These are phyloP conservation scores for Takakia lepidozioides DNA, from an alignment of 225 moss, liverwort and hornwort genomes.

Conservation along the genomic window DNA sequence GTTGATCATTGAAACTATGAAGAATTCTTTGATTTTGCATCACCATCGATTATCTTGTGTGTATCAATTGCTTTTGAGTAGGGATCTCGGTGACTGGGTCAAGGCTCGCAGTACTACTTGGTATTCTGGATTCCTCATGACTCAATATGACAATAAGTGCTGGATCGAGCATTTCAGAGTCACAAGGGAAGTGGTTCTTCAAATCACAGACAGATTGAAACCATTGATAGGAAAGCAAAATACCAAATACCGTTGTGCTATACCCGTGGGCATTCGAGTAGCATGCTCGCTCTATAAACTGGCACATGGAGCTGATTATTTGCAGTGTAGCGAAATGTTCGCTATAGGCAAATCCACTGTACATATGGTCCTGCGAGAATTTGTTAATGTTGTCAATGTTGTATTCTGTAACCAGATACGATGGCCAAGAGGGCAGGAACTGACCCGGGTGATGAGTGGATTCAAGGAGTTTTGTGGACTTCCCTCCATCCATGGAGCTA, in stretches of 20 bases:
- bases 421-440: not conserved
- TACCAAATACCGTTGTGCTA: not conserved
- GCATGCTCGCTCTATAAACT: not conserved
- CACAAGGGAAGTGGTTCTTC: not conserved
- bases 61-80: not conserved
- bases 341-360: not conserved
- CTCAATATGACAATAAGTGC: not conserved
- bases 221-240: not conserved
- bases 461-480: not conserved
- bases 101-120: not conserved
- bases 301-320: not conserved
- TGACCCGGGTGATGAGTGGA: not conserved
- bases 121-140: not conserved
- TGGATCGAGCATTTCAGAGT: slow-evolving; percentile 1
- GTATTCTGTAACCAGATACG: not conserved
- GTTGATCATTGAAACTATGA: not conserved
- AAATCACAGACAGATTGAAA: not conserved
- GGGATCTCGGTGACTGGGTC: not conserved
- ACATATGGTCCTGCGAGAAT: not conserved
- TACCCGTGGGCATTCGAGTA: not conserved
- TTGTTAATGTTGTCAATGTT: too few species aligned
- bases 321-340: not conserved
- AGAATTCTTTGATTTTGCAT: not conserved
- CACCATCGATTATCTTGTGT: not conserved
- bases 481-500: not conserved